Evolutionary conservation across 768 basidiomycete species (phyloP), one percentile per base, ranked within the genome.

Genomic region (Suillus tomentosus): DNA sequence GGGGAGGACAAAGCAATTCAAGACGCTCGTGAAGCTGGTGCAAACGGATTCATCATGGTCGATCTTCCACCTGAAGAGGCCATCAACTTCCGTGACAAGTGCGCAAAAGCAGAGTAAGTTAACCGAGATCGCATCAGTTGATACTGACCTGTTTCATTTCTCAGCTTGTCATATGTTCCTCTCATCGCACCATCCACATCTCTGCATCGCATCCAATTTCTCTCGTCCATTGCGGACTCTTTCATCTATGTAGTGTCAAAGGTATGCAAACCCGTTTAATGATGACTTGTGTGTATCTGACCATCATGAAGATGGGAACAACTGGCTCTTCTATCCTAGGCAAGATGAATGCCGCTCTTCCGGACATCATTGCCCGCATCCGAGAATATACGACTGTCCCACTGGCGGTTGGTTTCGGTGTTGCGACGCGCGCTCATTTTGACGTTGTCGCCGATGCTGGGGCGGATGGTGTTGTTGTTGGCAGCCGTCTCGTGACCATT

Each of bases 221-320:
- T 99, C 47, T 81, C 94, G 2, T 87, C 90, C 9, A 98, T 99
- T 69, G 96, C 97, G 19, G 97, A 99, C 76, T 89, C 90, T 3
- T 99, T 99, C 82, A 94, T 99, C 67, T 99, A 99, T 74, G 88
- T 99, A 55, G 96, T 98, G n/a, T 97, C 96, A 56, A 96, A 94
- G 82, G 95, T 92, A 70, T 45, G 78, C 67, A 58, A 24, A 24
- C 39, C 66, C 9, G 50, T 27, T 57, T 34, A 3, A 31, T 31
- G 13, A 45, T 13, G 14, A n/a, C 5, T n/a, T 31, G 2, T 34
- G 34, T 27, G n/a, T 47, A 27, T 56, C 57, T 68, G 42, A 72
- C 36, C 43, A 60, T 60, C 63, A 19, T 63, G 78, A 62, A 91
- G 94, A 99, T 99, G 97, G 97, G 97, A 15, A 97, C 94, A 2